Evolutionary conservation across 345 rosid species (phyloP).

Genomic region (Mallotus nudiflorus): DNA sequence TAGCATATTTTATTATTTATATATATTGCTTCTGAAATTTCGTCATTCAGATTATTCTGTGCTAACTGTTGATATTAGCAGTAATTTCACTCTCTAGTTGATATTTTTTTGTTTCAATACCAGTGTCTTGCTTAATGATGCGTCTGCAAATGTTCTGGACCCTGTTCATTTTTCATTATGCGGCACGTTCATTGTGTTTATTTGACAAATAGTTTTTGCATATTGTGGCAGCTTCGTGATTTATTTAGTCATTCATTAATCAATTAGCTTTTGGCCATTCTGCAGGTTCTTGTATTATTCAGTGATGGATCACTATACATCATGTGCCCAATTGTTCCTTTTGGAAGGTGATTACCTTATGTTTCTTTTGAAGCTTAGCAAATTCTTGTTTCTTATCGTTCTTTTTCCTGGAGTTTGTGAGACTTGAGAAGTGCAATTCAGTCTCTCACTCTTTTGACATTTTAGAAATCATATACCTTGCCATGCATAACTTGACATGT

Average conservation of each 20-base stretch:
- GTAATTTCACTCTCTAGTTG: not conserved
- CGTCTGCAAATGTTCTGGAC: not conserved
- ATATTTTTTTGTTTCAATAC: not conserved
- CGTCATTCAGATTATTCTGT: not conserved
- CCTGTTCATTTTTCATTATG: not conserved
- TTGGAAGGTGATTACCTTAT: constrained; percentile 64
- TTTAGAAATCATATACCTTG: constrained; percentile 13
- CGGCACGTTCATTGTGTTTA: constrained; percentile 1
- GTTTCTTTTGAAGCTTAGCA: constrained; percentile 4
- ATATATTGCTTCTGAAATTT: not conserved
- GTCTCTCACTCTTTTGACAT: constrained; percentile 1
- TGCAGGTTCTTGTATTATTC: constrained; percentile 87
- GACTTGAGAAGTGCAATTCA: constrained; percentile 4
- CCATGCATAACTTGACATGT: not conserved
- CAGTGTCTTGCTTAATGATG: too few species aligned
- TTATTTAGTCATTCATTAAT: constrained; percentile 1
- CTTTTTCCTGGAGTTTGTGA: not conserved
- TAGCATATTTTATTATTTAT: not conserved
- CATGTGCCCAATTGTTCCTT: constrained; percentile 89
- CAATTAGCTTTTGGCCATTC: not conserved
- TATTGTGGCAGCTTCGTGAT: not conserved
- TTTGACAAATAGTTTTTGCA: constrained; percentile 3
- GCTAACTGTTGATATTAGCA: not conserved
- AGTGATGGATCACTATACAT: constrained; percentile 82
- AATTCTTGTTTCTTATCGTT: not conserved